phyloP scores from a whole-genome alignment of 1,284 basidiomycete genomes.

The Vanrija sp. region DNA sequence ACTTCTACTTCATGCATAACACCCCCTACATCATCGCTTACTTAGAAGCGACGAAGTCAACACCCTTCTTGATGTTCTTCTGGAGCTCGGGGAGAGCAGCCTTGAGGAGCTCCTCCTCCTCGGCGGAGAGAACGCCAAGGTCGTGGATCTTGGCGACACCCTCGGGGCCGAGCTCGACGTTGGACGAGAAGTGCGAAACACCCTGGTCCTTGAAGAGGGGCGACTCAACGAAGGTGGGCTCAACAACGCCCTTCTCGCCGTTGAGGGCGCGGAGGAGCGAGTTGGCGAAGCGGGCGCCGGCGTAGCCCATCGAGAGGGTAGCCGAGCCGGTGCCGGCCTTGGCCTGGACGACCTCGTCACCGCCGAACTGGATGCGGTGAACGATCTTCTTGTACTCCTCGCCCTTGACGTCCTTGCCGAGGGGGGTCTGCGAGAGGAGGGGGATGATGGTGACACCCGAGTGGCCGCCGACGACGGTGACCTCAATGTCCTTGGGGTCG shows the following conservation, averaged over 20 bases:
- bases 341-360: constrained; percentile 86
- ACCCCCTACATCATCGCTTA: constrained; percentile 12
- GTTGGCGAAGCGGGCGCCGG: constrained; percentile 77
- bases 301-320: constrained; percentile 84
- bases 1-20: no score
- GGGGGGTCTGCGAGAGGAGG: constrained; percentile 83
- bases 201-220: constrained; percentile 70
- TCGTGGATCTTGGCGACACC: constrained; percentile 88
- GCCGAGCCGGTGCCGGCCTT: constrained; percentile 84
- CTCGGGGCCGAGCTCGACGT: constrained; percentile 74
- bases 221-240: constrained; percentile 81
- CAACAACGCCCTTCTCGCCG: constrained; percentile 80
- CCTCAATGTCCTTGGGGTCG: constrained; percentile 60
- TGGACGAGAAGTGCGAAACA: constrained; percentile 78
- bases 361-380: constrained; percentile 92
- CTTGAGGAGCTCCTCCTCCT: constrained; percentile 81
- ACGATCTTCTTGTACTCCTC: constrained; percentile 62
- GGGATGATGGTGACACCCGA: constrained; percentile 96
- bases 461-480: constrained; percentile 91
- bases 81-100: constrained; percentile 87
- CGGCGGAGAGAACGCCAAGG: constrained; percentile 67
- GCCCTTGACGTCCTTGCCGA: constrained; percentile 56
- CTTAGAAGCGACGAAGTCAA: constrained; percentile 59
- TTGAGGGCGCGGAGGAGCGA: constrained; percentile 79
- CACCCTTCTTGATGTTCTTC: constrained; percentile 97